A percentile compares a stretch with the other conserved stretches of the same genome.
These are phyloP conservation scores for Coemansia erecta DNA, from an alignment of 192 early-diverging fungal genomes.

Conservation along the genomic window DNA sequence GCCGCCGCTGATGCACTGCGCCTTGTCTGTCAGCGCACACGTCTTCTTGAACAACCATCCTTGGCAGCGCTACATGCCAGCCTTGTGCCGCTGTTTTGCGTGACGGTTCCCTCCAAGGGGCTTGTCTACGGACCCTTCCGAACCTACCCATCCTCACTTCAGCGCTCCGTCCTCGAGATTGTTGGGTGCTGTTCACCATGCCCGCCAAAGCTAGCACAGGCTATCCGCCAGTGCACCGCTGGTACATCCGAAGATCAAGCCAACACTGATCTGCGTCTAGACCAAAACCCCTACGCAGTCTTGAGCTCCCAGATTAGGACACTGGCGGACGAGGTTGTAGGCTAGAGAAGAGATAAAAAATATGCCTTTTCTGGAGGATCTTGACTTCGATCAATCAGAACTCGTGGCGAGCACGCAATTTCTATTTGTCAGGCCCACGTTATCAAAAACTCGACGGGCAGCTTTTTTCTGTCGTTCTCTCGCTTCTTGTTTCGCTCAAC, in stretches of 20 bases:
- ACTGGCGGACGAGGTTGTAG: slow-evolving; percentile 15
- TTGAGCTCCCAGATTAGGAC: not conserved
- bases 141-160: slow-evolving; percentile 26
- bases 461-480: slow-evolving; percentile 1
- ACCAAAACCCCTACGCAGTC: not conserved
- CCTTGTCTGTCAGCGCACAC: slow-evolving; percentile 38
- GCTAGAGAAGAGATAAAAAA: not conserved
- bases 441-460: not conserved
- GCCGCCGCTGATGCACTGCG: slow-evolving; percentile 35
- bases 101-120: slow-evolving; percentile 44
- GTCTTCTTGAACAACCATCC: slow-evolving; percentile 23
- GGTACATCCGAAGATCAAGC: not conserved
- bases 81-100: slow-evolving; percentile 44
- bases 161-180: slow-evolving; percentile 35
- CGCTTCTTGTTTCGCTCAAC: not conserved
- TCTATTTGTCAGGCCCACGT: too few species aligned
- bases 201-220: slow-evolving; percentile 21
- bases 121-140: slow-evolving; percentile 44
- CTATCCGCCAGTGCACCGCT: slow-evolving; percentile 19
- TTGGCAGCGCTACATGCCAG: slow-evolving; percentile 30
- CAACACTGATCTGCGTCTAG: not conserved
- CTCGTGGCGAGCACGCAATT: too few species aligned
- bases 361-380: too few species aligned
- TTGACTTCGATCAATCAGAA: too few species aligned
- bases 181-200: slow-evolving; percentile 26